Conservation (phyloP, 139 green algal genomes). For the Yamagishiella unicocca region DNA sequence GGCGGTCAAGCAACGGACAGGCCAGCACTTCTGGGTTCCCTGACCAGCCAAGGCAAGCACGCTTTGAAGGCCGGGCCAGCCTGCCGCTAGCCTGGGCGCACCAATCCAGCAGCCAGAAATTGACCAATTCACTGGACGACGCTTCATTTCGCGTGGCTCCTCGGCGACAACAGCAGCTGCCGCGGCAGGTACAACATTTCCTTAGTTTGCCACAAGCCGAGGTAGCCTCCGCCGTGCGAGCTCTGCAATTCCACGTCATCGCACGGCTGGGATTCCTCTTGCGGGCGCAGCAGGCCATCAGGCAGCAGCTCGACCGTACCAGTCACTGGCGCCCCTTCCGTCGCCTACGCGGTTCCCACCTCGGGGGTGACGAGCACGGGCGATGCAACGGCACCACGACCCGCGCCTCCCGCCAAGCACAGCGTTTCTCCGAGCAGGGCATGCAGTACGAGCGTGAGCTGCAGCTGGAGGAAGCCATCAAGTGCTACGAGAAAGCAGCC, state of each 20-base stretch:
- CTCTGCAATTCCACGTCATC: constrained; percentile 15
- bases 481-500: constrained; percentile 64
- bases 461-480: constrained; percentile 57
- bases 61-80: neutral
- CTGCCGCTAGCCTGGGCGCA: constrained; percentile 24
- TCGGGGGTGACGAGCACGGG: neutral
- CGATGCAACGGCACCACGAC: neutral
- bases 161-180: constrained; percentile 25
- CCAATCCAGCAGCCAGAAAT: neutral
- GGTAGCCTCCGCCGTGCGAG: neutral
- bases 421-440: constrained; percentile 39
- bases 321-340: constrained; percentile 41
- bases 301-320: constrained; percentile 21
- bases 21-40: constrained; percentile 1
- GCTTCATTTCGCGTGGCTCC: constrained; percentile 21
- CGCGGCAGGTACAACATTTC: constrained; percentile 16
- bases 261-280: constrained; percentile 13
- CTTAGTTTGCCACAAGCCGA: constrained; percentile 9
- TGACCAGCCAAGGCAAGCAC: neutral
- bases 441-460: constrained; percentile 45
- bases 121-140: neutral
- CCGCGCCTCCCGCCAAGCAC: neutral
- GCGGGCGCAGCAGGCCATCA: constrained; percentile 18
- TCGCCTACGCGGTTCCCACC: neutral
- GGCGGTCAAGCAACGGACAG: neutral